Evolutionary conservation across 768 basidiomycete genomes (phyloP), one percentile per base, ranked within the genome.

Genomic region (Megacollybia marginata): DNA sequence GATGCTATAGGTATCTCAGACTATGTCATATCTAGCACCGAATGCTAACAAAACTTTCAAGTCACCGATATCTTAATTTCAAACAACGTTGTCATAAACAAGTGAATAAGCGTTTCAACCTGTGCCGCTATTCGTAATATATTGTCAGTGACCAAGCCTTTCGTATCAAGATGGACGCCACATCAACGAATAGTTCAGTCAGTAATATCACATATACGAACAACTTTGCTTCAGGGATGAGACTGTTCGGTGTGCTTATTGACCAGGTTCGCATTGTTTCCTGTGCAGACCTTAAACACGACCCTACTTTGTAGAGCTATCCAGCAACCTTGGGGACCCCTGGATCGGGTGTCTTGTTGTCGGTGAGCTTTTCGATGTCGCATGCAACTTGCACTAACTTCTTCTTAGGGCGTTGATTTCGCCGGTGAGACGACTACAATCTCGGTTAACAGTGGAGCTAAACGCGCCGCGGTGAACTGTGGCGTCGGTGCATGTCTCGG

Each of bases 141-240:
- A 19, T 9, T 28, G 46, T 11, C 53, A 80, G 79, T 51, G 63
- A 67, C 48, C 74, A 76, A 58, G 80, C 73, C 0, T 68, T 85
- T 43, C 77, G 82, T 43, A 84, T 86, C 65, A 86, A 84, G 65
- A 80, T 75, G 7, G 55, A 75, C 5, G 58, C 68, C 15, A 46
- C 52, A 43, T 72, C 82, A 5, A 71, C 69, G 6, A 68, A 67
- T 40, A 74, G 75, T 47, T 67, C 59, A 8, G 79, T 85, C 5
- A 57, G 68, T 2, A 71, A 73, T 52, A 63, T 82, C 48, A 75
- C 71, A 4, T 82, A 76, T 59, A 67, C 65, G 71, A 76, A 69
- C 33, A 84, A 85, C 59, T 76, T 69, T 12, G 79, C 73, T 2
- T 74, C 62, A 9, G 75, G 75, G 9, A 66, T 75, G 9, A 66